Conservation (phyloP, 2,329 filamentous ascomycete species). For the Bipolaris victoriae region DNA sequence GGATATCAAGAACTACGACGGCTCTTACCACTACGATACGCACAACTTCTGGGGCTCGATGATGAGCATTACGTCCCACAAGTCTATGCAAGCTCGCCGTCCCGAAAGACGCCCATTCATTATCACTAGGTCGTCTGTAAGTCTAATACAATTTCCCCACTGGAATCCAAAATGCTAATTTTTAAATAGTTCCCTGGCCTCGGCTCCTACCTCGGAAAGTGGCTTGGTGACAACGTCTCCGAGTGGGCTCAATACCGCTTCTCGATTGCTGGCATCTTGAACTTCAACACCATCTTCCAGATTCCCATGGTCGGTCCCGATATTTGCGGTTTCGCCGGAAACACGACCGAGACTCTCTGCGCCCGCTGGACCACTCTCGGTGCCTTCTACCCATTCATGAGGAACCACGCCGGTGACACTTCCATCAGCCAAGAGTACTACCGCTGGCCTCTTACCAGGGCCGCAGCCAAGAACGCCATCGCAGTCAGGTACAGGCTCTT, state of each 20-base stretch:
- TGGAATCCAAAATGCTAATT: neutral
- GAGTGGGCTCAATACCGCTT: slow-evolving; percentile 53
- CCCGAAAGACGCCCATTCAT: slow-evolving; percentile 69
- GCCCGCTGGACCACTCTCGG: slow-evolving; percentile 74
- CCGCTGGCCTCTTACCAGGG: slow-evolving; percentile 57
- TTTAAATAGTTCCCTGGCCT: slow-evolving; percentile 66
- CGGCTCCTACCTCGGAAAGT: slow-evolving; percentile 64
- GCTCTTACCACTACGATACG: slow-evolving; percentile 72
- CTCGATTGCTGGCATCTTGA: slow-evolving; percentile 49
- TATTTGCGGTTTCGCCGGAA: slow-evolving; percentile 74
- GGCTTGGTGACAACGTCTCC: slow-evolving; percentile 62
- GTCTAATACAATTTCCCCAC: neutral
- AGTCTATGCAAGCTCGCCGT: slow-evolving; percentile 70
- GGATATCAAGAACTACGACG: slow-evolving; percentile 70
- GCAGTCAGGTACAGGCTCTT: slow-evolving; percentile 73
- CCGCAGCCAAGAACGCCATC: slow-evolving; percentile 70
- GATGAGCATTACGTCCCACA: slow-evolving; percentile 71
- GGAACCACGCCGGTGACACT: slow-evolving; percentile 69
- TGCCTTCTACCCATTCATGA: slow-evolving; percentile 77
- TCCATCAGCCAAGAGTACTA: slow-evolving; percentile 68
- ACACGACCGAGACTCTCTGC: slow-evolving; percentile 72
- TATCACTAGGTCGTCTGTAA: slow-evolving; percentile 71
- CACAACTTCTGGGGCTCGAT: slow-evolving; percentile 78
- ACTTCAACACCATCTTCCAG: slow-evolving; percentile 55
- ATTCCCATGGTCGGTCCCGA: slow-evolving; percentile 61